Base-by-base conservation (phyloP, 495 filamentous ascomycete species). In the Annulohypoxylon maeteangense region DNA sequence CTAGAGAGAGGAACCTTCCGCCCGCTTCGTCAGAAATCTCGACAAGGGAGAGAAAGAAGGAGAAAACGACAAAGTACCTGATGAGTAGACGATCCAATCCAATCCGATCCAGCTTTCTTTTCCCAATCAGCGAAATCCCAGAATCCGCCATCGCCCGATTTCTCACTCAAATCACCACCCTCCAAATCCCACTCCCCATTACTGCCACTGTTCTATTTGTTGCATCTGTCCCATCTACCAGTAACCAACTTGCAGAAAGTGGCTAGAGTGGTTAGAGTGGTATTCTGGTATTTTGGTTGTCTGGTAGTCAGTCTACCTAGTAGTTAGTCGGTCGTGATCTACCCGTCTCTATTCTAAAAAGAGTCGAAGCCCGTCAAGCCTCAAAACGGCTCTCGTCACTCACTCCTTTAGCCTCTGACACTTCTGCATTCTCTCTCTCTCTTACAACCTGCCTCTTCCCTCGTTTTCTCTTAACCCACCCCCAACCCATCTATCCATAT, bases 331-430 rank as follows among this genome's bases (percentile, higher is more conserved):
- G 4, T 16, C 40, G 40, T 53, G 67, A 70, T 70, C 69, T 62
- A 63, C 63, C 51, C 57, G 62, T 66, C 48, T 51, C 45, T 67
- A 50, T 67, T 56, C 53, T 63, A 72, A 72, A 70, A 67, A 58
- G 64, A 66, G 68, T 44, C 38, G 34, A 62, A 40, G 42, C 50
- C 58, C 57, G 53, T 72, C 62, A 66, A 71, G 68, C 68, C 62
- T 71, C 62, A 67, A 58, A 34, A 54, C 50, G 12, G 50, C 50
- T 54, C 50, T 54, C 50, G 50, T 54, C 50, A 22, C 32, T 64
- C 16, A 11, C 18, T 14, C 18, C 14, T 25, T 67, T 22, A 8
- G 25, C 57, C 23, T 36, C 55, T 54, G 32, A 61, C 62, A 47
- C 59, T 65, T 42, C 25, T 55, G 20, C 18, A 47, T 62, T 16